Evolutionary conservation across 2,329 filamentous ascomycete genomes (phyloP).

Genomic region (Albifimbria verrucaria): DNA sequence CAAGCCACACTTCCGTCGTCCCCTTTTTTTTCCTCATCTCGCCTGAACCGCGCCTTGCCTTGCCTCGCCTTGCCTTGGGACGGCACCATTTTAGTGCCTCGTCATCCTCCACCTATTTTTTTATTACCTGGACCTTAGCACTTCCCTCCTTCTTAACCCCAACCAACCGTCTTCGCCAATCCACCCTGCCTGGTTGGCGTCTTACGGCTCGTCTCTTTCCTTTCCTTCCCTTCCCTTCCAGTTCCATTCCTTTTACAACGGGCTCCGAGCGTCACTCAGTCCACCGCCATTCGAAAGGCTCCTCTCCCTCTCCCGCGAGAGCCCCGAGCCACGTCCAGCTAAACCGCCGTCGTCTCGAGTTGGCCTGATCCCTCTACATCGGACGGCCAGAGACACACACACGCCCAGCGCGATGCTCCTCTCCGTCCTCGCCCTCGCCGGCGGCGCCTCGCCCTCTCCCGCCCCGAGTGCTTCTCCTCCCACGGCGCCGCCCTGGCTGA

Average conservation of each 20-base stretch:
- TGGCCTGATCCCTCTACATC: neutral
- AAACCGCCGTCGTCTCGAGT: slow-evolving; percentile 5
- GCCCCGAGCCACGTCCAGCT: too few relatives aligned
- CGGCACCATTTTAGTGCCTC: neutral
- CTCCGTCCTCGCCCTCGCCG: slow-evolving; percentile 29
- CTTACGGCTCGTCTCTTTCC: neutral
- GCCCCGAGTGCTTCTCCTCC: slow-evolving; percentile 36
- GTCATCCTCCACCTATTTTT: neutral
- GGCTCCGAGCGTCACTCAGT: neutral
- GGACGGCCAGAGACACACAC: neutral
- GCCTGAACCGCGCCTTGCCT: too few relatives aligned
- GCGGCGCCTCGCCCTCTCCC: slow-evolving; percentile 28
- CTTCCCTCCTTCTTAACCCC: neutral
- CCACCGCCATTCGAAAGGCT: neutral
- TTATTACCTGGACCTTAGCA: neutral
- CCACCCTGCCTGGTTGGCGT: neutral
- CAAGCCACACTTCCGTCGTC: too few relatives aligned
- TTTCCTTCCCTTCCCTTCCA: neutral
- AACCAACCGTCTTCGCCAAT: neutral
- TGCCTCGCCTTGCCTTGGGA: neutral
- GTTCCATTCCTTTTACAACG: slow-evolving; percentile 1
- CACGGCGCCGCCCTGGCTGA: slow-evolving; percentile 35
- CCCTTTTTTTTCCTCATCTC: too few relatives aligned
- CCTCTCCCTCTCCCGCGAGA: neutral
- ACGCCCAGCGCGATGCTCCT: slow-evolving; percentile 22